A percentile compares a stretch with the other conserved stretches of the same genome.
Evolutionary conservation across 768 basidiomycete genomes (phyloP).

Genomic region (Astraeus odoratus): DNA sequence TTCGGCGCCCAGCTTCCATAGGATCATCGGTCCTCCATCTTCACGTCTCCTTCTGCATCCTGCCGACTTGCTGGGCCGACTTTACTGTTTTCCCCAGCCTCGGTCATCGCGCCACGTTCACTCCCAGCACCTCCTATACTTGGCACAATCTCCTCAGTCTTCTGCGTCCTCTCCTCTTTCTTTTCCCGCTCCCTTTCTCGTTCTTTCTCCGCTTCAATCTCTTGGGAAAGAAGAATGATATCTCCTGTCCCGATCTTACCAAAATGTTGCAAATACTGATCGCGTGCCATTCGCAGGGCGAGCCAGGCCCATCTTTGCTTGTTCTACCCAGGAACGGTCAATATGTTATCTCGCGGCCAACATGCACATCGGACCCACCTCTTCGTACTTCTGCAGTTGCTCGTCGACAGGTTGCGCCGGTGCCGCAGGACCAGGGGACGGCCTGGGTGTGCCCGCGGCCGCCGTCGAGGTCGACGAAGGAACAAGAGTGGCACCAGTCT

Average conservation of each 20-base stretch:
- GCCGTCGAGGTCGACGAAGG: constrained; percentile 16
- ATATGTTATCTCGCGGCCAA: constrained; percentile 6
- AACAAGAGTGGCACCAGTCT: constrained; percentile 7
- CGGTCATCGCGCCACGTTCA: constrained; percentile 26
- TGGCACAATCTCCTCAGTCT: constrained; percentile 16
- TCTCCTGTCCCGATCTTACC: constrained; percentile 80
- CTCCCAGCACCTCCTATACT: constrained; percentile 17
- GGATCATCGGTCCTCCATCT: constrained; percentile 39
- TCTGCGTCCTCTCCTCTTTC: constrained; percentile 25
- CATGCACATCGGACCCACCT: constrained; percentile 33
- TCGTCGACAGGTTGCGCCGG: constrained; percentile 35
- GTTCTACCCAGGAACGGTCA: constrained; percentile 40
- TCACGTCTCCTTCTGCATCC: constrained; percentile 40
- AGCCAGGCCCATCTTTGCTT: constrained; percentile 79
- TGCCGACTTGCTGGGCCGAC: constrained; percentile 18
- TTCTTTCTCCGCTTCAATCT: constrained; percentile 32
- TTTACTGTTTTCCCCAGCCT: constrained; percentile 18
- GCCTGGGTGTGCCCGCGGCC: constrained; percentile 13
- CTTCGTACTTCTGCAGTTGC: constrained; percentile 53
- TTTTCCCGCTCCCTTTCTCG: constrained; percentile 29
- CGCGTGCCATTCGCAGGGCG: constrained; percentile 68
- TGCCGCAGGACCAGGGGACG: constrained; percentile 25
- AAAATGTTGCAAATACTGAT: constrained; percentile 68
- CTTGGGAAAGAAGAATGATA: constrained; percentile 39
- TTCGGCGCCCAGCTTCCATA: background rate